These are phyloP conservation scores for Tricladium varicosporioides DNA, from an alignment of 2,329 filamentous ascomycete species.

Conservation along the genomic window DNA sequence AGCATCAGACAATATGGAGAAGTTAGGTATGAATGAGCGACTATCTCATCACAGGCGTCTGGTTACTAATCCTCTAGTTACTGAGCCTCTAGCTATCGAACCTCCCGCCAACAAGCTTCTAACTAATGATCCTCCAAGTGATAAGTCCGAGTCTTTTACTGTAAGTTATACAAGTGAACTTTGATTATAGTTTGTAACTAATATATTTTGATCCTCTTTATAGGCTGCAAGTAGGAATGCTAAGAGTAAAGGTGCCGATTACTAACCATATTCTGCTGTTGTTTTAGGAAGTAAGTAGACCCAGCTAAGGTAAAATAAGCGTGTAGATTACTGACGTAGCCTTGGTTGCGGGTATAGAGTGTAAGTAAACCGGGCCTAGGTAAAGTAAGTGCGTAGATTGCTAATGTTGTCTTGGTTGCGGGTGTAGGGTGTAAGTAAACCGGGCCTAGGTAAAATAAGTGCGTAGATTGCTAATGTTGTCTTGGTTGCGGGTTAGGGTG, in stretches of 20 bases:
- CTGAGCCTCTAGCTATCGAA: no score
- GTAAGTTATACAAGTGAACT: no score
- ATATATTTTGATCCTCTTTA: background rate
- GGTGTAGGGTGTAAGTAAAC: background rate
- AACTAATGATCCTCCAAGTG: no score
- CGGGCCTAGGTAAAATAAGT: background rate
- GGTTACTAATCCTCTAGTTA: no score
- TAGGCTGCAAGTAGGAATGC: background rate
- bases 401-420: background rate
- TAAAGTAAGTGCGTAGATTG: background rate
- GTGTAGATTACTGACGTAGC: background rate
- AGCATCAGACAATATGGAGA: no score
- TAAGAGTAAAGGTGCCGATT: background rate
- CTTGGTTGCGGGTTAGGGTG: background rate
- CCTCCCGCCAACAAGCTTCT: no score
- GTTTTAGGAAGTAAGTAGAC: background rate
- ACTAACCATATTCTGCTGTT: background rate
- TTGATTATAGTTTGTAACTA: background rate
- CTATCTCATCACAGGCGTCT: no score
- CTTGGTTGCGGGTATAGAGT: background rate
- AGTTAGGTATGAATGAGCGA: no score
- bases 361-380: background rate
- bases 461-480: background rate
- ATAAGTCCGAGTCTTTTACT: no score
- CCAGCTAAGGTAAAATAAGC: background rate